Percentiles rank a stretch among this genome's conserved stretches.
These are phyloP conservation scores for Solanum clarkiae DNA, from an alignment of 257 asterid genomes.

Conservation along the genomic window DNA sequence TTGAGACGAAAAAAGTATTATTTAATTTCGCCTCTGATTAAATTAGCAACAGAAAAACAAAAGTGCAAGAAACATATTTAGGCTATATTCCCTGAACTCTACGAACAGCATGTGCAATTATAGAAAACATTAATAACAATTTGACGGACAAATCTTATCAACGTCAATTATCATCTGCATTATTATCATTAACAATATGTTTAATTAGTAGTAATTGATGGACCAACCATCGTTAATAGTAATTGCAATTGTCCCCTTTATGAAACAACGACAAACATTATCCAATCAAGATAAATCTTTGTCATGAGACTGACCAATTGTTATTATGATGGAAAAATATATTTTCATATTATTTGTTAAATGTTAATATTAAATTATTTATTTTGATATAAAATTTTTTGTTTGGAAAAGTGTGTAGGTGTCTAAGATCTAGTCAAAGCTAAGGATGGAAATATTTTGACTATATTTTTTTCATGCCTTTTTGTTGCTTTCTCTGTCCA, in stretches of 20 bases:
- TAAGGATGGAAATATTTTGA: background rate
- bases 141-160: background rate
- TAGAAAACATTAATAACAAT: background rate
- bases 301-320: too few relatives aligned
- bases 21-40: background rate
- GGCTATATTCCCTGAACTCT: background rate
- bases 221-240: background rate
- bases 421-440: background rate
- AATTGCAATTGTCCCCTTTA: background rate
- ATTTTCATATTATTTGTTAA: background rate
- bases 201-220: background rate
- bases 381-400: background rate
- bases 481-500: background rate
- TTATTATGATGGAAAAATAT: background rate
- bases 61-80: background rate
- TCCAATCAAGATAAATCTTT: background rate
- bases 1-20: rapidly evolving
- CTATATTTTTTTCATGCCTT: background rate
- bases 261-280: background rate
- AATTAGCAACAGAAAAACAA: background rate
- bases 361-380: background rate
- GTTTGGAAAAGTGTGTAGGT: background rate
- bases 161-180: background rate
- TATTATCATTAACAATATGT: background rate
- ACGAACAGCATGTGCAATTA: background rate